Evolutionary conservation across 208 protist genomes (phyloP).

Genomic region (Jaenimonas drosophilae): DNA sequence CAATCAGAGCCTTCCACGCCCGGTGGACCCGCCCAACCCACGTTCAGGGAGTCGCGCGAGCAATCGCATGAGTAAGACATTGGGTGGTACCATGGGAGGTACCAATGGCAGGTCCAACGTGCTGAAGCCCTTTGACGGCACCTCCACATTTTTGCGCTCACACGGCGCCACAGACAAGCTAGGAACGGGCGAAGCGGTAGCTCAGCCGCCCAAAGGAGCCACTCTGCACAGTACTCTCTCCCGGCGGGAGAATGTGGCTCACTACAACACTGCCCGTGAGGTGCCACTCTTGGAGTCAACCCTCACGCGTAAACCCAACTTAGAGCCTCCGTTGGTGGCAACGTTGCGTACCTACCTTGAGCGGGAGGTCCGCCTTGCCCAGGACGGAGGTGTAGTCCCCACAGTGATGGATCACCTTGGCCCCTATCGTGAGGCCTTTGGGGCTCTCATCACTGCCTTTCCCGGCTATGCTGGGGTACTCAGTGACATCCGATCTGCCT

Average conservation of each 20-base stretch:
- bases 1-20: background rate
- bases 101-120: too few relatives aligned
- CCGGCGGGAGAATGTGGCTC: background rate
- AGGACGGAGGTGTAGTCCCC: slow-evolving; percentile 4
- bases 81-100: too few relatives aligned
- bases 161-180: background rate
- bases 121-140: too few relatives aligned
- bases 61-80: too few relatives aligned
- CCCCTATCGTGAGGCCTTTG: slow-evolving; percentile 73
- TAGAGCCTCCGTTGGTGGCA: slow-evolving; percentile 12
- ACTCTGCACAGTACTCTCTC: slow-evolving; percentile 1
- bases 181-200: too few relatives aligned
- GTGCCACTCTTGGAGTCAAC: slow-evolving; percentile 4
- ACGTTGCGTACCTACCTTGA: slow-evolving; percentile 31
- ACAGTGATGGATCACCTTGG: slow-evolving; percentile 33
- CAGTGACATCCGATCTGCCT: slow-evolving; percentile 58
- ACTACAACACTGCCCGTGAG: slow-evolving; percentile 2
- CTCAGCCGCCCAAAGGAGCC: too few relatives aligned
- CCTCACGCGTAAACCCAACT: slow-evolving; percentile 3
- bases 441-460: slow-evolving; percentile 49
- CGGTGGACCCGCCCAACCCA: too few relatives aligned
- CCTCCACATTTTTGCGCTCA: too few relatives aligned
- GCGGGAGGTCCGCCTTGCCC: slow-evolving; percentile 18
- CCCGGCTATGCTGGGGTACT: slow-evolving; percentile 56
- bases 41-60: too few relatives aligned